Percentiles rank a stretch among this genome's conserved stretches.
phyloP scores from a whole-genome alignment of 2,329 filamentous ascomycete species.

The Fusarium sp. region DNA sequence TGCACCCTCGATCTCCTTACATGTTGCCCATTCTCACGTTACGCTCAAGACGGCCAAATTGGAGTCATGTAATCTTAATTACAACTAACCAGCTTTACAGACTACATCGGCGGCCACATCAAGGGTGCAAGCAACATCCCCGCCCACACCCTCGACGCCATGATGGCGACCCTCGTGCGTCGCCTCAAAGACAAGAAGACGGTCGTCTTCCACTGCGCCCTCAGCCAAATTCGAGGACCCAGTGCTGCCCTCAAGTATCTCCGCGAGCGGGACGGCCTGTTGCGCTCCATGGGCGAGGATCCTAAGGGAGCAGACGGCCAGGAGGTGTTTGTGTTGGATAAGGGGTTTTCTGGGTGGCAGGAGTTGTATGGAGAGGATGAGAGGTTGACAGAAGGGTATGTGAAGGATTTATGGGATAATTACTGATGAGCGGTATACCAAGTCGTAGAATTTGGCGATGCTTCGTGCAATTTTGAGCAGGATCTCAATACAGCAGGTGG shows the following conservation, averaged over 20 bases:
- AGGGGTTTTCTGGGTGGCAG: conserved; percentile 91
- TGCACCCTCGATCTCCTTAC: background rate
- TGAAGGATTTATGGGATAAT: conserved; percentile 84
- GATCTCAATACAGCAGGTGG: background rate
- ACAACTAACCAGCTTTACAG: conserved; percentile 53
- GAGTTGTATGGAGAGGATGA: conserved; percentile 82
- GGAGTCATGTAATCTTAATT: background rate
- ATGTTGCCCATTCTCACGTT: background rate
- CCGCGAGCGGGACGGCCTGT: conserved; percentile 70
- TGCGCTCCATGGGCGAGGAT: conserved; percentile 46
- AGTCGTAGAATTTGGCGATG: background rate
- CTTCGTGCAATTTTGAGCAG: background rate
- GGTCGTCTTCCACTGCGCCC: conserved; percentile 93
- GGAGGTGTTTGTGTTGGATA: conserved; percentile 82
- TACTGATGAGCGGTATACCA: conserved; percentile 47
- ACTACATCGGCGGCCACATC: conserved; percentile 93
- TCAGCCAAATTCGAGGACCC: conserved; percentile 92
- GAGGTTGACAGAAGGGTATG: conserved; percentile 83
- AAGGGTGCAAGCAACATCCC: conserved; percentile 80
- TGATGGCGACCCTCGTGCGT: conserved; percentile 84
- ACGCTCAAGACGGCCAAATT: background rate
- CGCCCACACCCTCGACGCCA: conserved; percentile 76
- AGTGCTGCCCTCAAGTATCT: conserved; percentile 84
- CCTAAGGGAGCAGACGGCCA: conserved; percentile 71
- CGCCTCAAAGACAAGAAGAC: conserved; percentile 79